Evolutionary conservation across 2,329 filamentous ascomycete species (phyloP).

Genomic region (Blastomyces emzantsi): DNA sequence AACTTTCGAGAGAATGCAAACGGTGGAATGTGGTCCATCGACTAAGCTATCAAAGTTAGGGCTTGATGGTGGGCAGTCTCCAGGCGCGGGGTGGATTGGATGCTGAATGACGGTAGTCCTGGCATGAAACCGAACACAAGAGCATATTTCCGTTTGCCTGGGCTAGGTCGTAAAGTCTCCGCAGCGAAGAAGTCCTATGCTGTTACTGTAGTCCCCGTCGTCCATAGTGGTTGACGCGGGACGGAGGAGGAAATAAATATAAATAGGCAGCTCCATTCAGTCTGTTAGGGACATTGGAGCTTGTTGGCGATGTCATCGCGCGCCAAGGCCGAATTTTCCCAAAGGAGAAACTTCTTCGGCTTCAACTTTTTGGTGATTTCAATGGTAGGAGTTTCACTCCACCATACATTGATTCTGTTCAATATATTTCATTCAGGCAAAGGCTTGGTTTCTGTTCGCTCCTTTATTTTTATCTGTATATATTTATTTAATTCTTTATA

Average conservation of each 20-base stretch:
- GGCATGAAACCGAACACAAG: background rate
- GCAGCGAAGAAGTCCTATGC: background rate
- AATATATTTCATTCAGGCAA: background rate
- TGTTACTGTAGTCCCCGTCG: background rate
- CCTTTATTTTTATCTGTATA: background rate
- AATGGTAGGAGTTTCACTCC: background rate
- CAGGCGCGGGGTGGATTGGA: background rate
- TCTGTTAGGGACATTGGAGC: background rate
- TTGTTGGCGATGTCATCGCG: slow-evolving; percentile 4
- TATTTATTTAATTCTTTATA: background rate
- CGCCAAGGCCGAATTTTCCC: slow-evolving; percentile 2
- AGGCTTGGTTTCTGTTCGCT: background rate
- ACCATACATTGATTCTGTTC: background rate
- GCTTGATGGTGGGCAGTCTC: background rate
- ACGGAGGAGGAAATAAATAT: background rate
- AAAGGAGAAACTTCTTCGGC: slow-evolving; percentile 4
- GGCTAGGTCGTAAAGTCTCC: background rate
- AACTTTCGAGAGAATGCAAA: background rate
- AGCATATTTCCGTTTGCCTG: background rate
- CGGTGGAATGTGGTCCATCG: background rate
- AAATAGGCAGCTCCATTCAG: background rate
- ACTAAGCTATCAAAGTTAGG: background rate
- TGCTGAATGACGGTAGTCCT: background rate
- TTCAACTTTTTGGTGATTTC: background rate
- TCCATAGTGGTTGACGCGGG: background rate